These are phyloP conservation scores for Penicillium sp. DNA, from an alignment of 2,329 filamentous ascomycete species.

Conservation along the genomic window DNA sequence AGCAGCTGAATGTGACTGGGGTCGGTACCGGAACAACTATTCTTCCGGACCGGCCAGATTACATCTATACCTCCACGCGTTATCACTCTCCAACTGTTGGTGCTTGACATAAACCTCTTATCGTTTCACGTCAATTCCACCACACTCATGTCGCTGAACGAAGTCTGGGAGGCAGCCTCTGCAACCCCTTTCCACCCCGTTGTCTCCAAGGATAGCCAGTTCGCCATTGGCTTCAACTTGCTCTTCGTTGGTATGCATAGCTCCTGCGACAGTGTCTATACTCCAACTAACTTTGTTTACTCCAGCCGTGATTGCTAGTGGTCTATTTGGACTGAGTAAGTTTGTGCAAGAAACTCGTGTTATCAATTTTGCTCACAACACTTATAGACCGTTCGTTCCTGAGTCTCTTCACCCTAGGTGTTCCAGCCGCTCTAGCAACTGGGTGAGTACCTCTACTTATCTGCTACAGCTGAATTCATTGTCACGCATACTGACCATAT, in stretches of 20 bases:
- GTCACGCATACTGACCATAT: neutral
- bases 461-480: constrained; percentile 3
- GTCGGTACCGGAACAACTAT: constrained; percentile 12
- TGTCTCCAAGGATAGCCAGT: constrained; percentile 80
- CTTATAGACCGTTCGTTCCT: constrained; percentile 73
- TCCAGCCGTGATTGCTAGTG: constrained; percentile 66
- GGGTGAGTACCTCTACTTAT: constrained; percentile 64
- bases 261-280: constrained; percentile 1
- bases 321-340: constrained; percentile 84
- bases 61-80: constrained; percentile 4
- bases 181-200: constrained; percentile 79
- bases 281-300: constrained; percentile 14
- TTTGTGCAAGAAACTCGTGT: constrained; percentile 4
- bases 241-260: constrained; percentile 62
- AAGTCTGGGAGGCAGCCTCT: constrained; percentile 92
- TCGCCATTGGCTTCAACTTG: constrained; percentile 75
- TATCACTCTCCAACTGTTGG: neutral
- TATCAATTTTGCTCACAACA: constrained; percentile 8
- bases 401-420: constrained; percentile 74
- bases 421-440: constrained; percentile 85
- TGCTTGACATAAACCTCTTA: neutral
- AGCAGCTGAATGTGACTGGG: constrained; percentile 2
- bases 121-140: neutral
- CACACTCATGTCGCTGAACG: constrained; percentile 66
- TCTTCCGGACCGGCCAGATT: constrained; percentile 22